Conservation (phyloP, 2,329 filamentous ascomycete species). For the Fusarium sp. region DNA sequence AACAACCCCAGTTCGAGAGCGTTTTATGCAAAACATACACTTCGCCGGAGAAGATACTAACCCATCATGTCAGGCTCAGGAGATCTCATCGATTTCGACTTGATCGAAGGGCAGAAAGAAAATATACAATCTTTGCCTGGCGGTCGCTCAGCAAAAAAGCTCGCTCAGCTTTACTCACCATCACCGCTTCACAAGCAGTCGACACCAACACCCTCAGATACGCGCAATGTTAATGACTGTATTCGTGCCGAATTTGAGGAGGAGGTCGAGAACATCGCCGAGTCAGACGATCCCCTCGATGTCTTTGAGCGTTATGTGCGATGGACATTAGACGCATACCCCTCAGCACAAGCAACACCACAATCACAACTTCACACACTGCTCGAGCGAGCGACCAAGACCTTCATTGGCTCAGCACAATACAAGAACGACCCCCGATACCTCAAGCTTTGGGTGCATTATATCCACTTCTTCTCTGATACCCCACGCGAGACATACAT, state of each 20-base stretch:
- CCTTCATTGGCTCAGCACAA: conserved; percentile 85
- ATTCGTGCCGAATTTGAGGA: conserved; percentile 87
- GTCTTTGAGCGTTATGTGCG: conserved; percentile 96
- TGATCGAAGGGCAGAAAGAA: conserved; percentile 97
- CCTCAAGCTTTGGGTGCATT: conserved; percentile 92
- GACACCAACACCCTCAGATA: conserved; percentile 77
- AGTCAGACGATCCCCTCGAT: conserved; percentile 95
- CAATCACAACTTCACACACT: conserved; percentile 91
- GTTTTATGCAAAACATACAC: conserved; percentile 22
- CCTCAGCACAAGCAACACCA: conserved; percentile 89
- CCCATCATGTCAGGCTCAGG: conserved; percentile 62
- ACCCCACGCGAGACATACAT: conserved; percentile 93
- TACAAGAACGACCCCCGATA: conserved; percentile 98
- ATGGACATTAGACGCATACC: conserved; percentile 96
- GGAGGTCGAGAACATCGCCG: conserved; percentile 81
- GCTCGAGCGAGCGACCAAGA: conserved; percentile 91
- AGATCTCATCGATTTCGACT: conserved; percentile 81
- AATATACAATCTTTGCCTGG: conserved; percentile 95
- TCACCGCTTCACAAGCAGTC: conserved; percentile 69
- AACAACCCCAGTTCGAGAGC: conserved; percentile 34
- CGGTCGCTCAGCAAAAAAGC: conserved; percentile 87
- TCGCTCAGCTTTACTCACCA: conserved; percentile 84
- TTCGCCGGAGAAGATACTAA: conserved; percentile 43
- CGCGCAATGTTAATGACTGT: conserved; percentile 80
- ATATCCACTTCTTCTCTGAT: conserved; percentile 93